Evolutionary conservation across 1,284 basidiomycete genomes (phyloP).

Genomic region (Trametes versicolor): DNA sequence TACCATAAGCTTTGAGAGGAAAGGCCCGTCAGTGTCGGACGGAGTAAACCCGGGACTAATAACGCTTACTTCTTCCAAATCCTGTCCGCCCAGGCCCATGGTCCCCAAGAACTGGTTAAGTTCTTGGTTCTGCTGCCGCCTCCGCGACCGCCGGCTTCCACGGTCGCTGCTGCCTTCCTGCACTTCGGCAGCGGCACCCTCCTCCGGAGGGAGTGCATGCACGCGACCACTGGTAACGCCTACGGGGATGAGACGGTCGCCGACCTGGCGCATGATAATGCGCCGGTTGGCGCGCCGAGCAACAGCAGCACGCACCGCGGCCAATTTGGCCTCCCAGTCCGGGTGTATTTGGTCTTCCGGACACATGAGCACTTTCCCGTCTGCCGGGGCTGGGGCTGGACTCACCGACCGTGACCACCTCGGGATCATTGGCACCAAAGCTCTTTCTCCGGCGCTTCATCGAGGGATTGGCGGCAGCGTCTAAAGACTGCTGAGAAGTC

Average conservation of each 20-base stretch:
- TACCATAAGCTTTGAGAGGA: conserved; percentile 83
- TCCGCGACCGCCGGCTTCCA: conserved; percentile 64
- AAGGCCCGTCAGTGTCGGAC: conserved; percentile 4
- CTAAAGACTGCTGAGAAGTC: conserved; percentile 48
- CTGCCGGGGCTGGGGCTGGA: conserved; percentile 30
- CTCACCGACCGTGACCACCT: conserved; percentile 91
- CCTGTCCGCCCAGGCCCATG: conserved; percentile 79
- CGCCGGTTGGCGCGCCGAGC: conserved; percentile 92
- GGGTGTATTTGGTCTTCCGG: conserved; percentile 88
- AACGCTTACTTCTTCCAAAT: conserved; percentile 85
- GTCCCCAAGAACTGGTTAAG: conserved; percentile 68
- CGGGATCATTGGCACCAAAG: conserved; percentile 78
- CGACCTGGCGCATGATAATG: conserved; percentile 98
- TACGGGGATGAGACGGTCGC: conserved; percentile 95
- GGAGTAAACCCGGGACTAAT: background rate
- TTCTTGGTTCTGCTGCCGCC: conserved; percentile 62
- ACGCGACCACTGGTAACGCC: conserved; percentile 89
- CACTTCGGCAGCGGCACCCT: conserved; percentile 52
- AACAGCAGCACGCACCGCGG: conserved; percentile 88
- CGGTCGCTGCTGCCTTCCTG: conserved; percentile 51
- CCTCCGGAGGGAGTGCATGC: conserved; percentile 72
- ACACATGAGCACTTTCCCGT: conserved; percentile 16
- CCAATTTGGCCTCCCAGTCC: conserved; percentile 94
- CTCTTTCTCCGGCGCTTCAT: conserved; percentile 83
- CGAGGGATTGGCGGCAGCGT: conserved; percentile 50